These are phyloP conservation scores for Fusarium caatingaense DNA, from an alignment of 2,329 filamentous ascomycete genomes.

Conservation along the genomic window DNA sequence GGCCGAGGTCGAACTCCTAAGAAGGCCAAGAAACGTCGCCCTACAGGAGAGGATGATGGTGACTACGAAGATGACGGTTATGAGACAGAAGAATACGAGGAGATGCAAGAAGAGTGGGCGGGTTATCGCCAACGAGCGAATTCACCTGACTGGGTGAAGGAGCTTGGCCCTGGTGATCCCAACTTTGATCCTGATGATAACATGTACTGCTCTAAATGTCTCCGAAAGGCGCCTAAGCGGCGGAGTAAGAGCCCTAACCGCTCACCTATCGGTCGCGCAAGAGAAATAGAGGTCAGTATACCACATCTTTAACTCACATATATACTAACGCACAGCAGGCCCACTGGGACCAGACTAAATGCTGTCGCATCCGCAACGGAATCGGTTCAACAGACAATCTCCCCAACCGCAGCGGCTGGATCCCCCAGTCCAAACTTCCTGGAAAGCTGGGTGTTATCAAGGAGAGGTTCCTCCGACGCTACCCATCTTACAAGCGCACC, in stretches of 20 bases:
- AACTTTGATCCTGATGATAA: constrained; percentile 44
- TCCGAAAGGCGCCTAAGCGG: constrained; percentile 46
- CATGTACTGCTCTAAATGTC: constrained; percentile 51
- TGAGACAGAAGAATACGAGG: constrained; percentile 6
- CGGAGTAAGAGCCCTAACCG: constrained; percentile 35
- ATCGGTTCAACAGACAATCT: constrained; percentile 32
- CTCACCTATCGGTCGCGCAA: constrained; percentile 14
- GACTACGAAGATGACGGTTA: constrained; percentile 20
- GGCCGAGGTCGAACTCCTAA: constrained; percentile 4
- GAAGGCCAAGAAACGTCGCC: not conserved
- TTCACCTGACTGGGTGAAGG: constrained; percentile 46
- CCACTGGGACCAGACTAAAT: constrained; percentile 35
- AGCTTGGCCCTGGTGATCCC: constrained; percentile 39
- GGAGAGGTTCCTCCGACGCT: constrained; percentile 36
- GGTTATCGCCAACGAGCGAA: constrained; percentile 14
- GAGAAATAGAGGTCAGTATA: constrained; percentile 41
- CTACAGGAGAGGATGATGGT: not conserved
- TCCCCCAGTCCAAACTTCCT: constrained; percentile 35
- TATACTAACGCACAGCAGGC: constrained; percentile 23
- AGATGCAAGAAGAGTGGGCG: not conserved
- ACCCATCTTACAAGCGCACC: constrained; percentile 47
- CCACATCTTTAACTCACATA: not conserved
- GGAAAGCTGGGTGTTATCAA: constrained; percentile 36
- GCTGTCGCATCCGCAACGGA: constrained; percentile 46
- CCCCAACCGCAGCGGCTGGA: constrained; percentile 52